These are phyloP conservation scores for Pleurotus platypus DNA, from an alignment of 768 basidiomycete species.

Conservation along the genomic window DNA sequence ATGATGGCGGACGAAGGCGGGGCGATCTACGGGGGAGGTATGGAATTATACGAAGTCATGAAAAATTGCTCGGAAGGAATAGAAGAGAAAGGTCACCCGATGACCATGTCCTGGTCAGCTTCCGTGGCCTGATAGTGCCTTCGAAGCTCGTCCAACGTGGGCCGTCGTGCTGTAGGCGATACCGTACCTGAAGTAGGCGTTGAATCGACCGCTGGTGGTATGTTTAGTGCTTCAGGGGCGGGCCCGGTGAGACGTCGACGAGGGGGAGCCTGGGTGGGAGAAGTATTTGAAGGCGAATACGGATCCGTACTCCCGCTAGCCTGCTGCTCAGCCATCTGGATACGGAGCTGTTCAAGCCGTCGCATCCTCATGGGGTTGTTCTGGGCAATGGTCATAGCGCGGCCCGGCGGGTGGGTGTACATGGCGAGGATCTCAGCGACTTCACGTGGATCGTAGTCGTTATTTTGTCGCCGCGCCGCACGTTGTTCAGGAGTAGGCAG, in stretches of 20 bases:
- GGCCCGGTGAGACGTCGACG: background rate
- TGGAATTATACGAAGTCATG: no score
- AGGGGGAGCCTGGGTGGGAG: background rate
- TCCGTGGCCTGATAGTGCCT: background rate
- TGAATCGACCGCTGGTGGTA: background rate
- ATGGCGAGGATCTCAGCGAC: background rate
- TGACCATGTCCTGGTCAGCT: constrained; percentile 3
- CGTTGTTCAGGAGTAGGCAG: background rate
- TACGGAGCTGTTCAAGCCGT: background rate
- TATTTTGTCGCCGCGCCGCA: background rate
- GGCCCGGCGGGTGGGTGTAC: background rate
- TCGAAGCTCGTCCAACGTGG: background rate
- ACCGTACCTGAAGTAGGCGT: background rate
- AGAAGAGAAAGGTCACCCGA: background rate
- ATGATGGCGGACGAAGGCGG: no score
- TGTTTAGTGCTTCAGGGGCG: background rate
- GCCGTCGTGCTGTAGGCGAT: background rate
- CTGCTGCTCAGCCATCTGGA: background rate
- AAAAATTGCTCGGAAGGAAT: no score
- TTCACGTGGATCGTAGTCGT: background rate
- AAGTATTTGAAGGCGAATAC: background rate
- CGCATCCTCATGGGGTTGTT: background rate
- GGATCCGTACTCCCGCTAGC: background rate
- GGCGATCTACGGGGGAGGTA: no score
- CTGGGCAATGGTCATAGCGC: background rate